Conservation (phyloP, 148 eudicot genomes). For the Chenopodium suecicum region DNA sequence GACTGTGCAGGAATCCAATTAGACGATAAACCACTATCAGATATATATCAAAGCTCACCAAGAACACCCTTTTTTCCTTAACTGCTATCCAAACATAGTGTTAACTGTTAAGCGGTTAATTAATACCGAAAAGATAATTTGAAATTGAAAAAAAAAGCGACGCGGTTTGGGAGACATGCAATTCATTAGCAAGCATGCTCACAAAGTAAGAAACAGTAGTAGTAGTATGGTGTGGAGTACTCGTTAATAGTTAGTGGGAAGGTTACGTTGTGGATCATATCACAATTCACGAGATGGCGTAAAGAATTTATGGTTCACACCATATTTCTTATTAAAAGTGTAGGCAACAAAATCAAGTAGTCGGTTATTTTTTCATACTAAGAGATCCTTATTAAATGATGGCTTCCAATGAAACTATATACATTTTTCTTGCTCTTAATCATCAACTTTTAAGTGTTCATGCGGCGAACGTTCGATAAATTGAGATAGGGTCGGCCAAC, state of each 20-base stretch:
- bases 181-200: conserved; percentile 2
- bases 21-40: no score
- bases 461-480: no score
- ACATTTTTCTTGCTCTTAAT: neutral
- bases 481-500: neutral
- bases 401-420: no score
- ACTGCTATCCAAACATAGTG: no score
- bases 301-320: neutral
- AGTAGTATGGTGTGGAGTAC: neutral
- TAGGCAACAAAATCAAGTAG: neutral
- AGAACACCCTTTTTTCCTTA: no score
- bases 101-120: no score
- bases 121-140: no score
- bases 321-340: neutral
- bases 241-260: neutral
- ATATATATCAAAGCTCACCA: no score
- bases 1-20: no score
- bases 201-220: neutral
- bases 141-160: neutral
- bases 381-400: no score
- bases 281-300: neutral
- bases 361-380: neutral
- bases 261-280: neutral
- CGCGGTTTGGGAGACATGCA: neutral
- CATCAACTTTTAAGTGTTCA: neutral